phyloP scores from a whole-genome alignment of 2,329 filamentous ascomycete species.

The Sporothrix globosa region DNA sequence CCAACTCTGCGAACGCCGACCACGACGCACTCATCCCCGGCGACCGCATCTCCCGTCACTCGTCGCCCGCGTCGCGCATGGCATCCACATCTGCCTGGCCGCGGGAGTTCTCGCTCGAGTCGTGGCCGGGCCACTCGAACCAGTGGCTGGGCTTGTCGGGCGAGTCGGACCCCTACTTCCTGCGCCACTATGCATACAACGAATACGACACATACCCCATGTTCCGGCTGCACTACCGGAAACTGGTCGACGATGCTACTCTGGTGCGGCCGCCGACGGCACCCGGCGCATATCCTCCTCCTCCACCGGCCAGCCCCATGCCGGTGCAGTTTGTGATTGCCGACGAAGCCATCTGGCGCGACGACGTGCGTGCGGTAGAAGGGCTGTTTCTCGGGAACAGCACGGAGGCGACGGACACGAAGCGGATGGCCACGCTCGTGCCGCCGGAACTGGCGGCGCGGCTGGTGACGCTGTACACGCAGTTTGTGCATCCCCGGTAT shows the following conservation, averaged over 20 bases:
- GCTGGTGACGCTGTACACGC: conserved; percentile 35
- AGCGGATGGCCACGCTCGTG: conserved; percentile 36
- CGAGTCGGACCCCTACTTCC: conserved; percentile 39
- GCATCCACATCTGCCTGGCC: conserved; percentile 28
- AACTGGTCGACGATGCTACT: conserved; percentile 35
- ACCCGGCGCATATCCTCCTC: background rate
- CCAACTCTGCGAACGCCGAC: no score
- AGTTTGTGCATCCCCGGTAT: conserved; percentile 37
- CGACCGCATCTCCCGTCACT: no score
- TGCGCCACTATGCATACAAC: conserved; percentile 38
- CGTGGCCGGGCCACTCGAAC: conserved; percentile 36
- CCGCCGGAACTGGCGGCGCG: conserved; percentile 34
- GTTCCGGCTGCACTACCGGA: conserved; percentile 39
- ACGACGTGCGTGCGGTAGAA: conserved; percentile 36
- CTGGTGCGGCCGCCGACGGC: conserved; percentile 4
- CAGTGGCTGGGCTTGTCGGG: conserved; percentile 38
- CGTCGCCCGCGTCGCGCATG: background rate
- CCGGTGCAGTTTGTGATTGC: conserved; percentile 37
- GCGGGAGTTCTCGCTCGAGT: conserved; percentile 36
- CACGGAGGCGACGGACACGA: conserved; percentile 35
- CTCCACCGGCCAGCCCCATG: conserved; percentile 29
- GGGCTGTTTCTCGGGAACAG: conserved; percentile 30
- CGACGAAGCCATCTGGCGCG: conserved; percentile 38
- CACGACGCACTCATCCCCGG: no score
- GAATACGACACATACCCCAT: conserved; percentile 37